Conservation (phyloP, 2,329 filamentous ascomycete genomes). For the Talaromyces sp. region DNA sequence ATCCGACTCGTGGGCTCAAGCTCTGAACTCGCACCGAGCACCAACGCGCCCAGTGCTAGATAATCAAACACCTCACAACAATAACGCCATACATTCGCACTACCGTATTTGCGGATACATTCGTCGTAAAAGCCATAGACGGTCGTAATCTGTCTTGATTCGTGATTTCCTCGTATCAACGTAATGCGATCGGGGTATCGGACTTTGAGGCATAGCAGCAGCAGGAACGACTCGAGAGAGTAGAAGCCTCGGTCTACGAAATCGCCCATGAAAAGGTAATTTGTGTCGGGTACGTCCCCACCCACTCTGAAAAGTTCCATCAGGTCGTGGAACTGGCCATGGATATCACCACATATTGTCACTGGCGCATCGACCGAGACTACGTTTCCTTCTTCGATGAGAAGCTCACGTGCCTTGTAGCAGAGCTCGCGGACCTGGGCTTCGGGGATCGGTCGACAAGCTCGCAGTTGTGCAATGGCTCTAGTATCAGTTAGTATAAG, state of each 20-base stretch:
- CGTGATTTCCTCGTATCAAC: constrained; percentile 90
- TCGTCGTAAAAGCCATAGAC: constrained; percentile 99
- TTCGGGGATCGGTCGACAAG: constrained; percentile 94
- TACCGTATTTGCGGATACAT: constrained; percentile 92
- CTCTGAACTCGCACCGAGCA: constrained; percentile 73
- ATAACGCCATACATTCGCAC: constrained; percentile 93
- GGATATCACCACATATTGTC: constrained; percentile 96
- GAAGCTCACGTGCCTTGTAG: constrained; percentile 90
- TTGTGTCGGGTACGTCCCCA: constrained; percentile 90
- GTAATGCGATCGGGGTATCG: constrained; percentile 97
- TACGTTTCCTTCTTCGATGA: constrained; percentile 97
- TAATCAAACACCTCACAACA: constrained; percentile 99
- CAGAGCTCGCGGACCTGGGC: constrained; percentile 92
- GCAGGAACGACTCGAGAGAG: constrained; percentile 92
- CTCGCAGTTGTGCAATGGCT: constrained; percentile 90
- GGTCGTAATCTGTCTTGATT: constrained; percentile 93
- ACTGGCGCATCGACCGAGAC: constrained; percentile 93
- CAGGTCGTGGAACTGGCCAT: constrained; percentile 92
- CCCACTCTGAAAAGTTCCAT: constrained; percentile 96
- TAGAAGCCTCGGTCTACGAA: constrained; percentile 99
- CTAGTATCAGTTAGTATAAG: constrained; percentile 46
- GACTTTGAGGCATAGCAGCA: constrained; percentile 93
- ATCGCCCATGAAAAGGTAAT: constrained; percentile 97
- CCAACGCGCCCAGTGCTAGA: constrained; percentile 82
- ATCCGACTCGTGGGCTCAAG: constrained; percentile 58